Percentiles rank a stretch among this genome's conserved stretches.
Evolutionary conservation across 768 basidiomycete species (phyloP).

Genomic region (Chalciporus chontae): DNA sequence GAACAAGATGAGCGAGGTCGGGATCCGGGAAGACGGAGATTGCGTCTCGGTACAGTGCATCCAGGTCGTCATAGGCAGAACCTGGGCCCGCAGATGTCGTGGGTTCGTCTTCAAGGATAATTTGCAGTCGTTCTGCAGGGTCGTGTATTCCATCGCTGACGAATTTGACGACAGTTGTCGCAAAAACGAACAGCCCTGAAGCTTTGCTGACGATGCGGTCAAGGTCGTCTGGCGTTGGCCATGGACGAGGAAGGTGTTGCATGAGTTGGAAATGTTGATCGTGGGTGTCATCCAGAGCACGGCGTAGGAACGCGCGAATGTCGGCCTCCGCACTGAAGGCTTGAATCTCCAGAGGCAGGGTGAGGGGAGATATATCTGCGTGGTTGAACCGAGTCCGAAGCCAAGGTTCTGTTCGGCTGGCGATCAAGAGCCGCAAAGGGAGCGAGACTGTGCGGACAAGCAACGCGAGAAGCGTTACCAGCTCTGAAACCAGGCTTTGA

Average conservation of each 20-base stretch:
- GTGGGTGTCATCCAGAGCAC: constrained; percentile 16
- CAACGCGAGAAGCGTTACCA: constrained; percentile 21
- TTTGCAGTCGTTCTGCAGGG: constrained; percentile 13
- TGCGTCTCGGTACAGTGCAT: constrained; percentile 18
- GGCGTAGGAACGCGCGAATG: constrained; percentile 20
- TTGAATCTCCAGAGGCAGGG: constrained; percentile 18
- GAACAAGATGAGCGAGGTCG: constrained; percentile 15
- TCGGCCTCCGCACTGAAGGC: constrained; percentile 23
- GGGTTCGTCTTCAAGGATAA: constrained; percentile 8
- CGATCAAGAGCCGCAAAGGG: constrained; percentile 25
- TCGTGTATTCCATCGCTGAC: constrained; percentile 15
- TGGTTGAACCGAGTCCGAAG: constrained; percentile 19
- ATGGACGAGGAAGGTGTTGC: constrained; percentile 17
- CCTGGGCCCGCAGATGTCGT: background rate
- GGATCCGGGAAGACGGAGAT: constrained; percentile 17
- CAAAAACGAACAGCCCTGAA: constrained; percentile 28
- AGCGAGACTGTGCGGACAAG: constrained; percentile 9
- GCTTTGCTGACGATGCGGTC: constrained; percentile 17
- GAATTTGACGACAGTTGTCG: constrained; percentile 28
- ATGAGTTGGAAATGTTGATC: constrained; percentile 19
- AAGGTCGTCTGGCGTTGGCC: constrained; percentile 23
- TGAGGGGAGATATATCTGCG: constrained; percentile 11
- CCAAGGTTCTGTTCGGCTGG: constrained; percentile 22
- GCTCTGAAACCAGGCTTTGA: constrained; percentile 22
- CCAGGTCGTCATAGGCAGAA: constrained; percentile 19